Evolutionary conservation across 306 rosid species (phyloP).

Genomic region (Inga laurina): DNA sequence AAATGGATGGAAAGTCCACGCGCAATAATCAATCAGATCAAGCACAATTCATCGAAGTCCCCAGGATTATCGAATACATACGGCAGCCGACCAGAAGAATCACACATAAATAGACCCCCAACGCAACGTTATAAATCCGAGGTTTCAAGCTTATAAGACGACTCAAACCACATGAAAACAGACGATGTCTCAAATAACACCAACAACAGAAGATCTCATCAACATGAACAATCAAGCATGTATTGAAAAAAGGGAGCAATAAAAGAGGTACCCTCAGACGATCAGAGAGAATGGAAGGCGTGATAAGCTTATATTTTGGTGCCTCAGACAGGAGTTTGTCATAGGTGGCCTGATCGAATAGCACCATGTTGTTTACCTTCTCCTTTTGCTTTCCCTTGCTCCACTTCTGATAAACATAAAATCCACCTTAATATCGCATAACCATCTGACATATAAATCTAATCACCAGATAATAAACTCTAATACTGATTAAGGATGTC

Average conservation of each 20-base stretch:
- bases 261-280: conserved; percentile 55
- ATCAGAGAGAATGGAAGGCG: conserved; percentile 66
- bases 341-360: conserved; percentile 59
- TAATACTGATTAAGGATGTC: neutral
- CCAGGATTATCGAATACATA: neutral
- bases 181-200: neutral
- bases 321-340: conserved; percentile 68
- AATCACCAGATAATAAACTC: neutral
- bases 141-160: neutral
- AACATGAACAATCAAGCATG: neutral
- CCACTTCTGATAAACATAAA: conserved; percentile 58
- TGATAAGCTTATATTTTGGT: conserved; percentile 71
- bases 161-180: neutral
- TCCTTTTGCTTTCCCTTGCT: conserved; percentile 84
- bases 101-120: neutral
- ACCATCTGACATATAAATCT: neutral
- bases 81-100: neutral
- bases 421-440: neutral
- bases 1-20: neutral
- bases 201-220: neutral
- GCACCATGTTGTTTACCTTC: conserved; percentile 77
- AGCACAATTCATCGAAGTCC: neutral
- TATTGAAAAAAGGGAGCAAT: neutral
- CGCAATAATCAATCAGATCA: neutral
- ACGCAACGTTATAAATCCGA: neutral